Percentiles rank a stretch among this genome's conserved stretches.
Conservation (phyloP, 768 basidiomycete genomes). For the Russula earlei region DNA sequence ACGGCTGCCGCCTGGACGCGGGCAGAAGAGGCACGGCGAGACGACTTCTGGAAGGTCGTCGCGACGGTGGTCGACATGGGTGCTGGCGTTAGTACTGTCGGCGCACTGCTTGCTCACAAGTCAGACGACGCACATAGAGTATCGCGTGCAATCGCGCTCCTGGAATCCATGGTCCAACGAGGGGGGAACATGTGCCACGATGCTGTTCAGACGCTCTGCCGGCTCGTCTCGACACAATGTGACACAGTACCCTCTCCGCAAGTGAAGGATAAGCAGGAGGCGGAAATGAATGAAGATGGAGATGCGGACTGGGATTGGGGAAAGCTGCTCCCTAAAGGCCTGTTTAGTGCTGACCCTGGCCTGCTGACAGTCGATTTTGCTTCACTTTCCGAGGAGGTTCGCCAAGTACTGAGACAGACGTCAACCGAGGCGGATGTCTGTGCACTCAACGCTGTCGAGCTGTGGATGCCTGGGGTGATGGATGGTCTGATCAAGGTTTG, state of each 20-base stretch:
- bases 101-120: constrained; percentile 32
- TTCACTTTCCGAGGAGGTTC: constrained; percentile 38
- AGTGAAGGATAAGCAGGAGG: too few species aligned
- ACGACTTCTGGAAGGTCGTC: constrained; percentile 41
- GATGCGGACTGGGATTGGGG: too few species aligned
- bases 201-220: constrained; percentile 39
- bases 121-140: constrained; percentile 32
- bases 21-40: constrained; percentile 17
- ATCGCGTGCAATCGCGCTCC: constrained; percentile 37
- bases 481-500: constrained; percentile 44
- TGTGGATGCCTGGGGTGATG: constrained; percentile 44
- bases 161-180: constrained; percentile 38
- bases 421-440: constrained; percentile 45
- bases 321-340: too few species aligned
- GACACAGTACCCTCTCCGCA: too few species aligned
- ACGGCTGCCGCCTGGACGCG: constrained; percentile 18
- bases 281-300: too few species aligned
- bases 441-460: constrained; percentile 47
- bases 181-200: constrained; percentile 43
- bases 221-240: constrained; percentile 31
- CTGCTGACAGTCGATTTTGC: too few species aligned
- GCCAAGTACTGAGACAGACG: constrained; percentile 44
- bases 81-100: constrained; percentile 47
- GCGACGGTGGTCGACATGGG: constrained; percentile 47
- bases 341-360: too few species aligned